Conservation (phyloP, 148 eudicot species). For the Fallopia convolvulus region DNA sequence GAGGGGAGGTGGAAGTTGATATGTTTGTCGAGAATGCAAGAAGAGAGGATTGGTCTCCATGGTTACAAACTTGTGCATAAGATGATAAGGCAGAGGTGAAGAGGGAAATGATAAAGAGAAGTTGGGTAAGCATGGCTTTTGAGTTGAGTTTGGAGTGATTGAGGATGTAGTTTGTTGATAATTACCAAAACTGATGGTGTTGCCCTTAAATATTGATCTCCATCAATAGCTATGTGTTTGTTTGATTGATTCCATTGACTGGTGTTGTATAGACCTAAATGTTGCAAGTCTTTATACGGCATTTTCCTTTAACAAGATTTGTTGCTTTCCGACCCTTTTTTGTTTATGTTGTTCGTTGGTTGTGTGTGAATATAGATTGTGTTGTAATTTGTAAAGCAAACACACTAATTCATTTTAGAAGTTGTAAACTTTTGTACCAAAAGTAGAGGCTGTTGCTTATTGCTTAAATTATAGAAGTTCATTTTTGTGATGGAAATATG, state of each 20-base stretch:
- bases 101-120: background rate
- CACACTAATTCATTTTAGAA: too few species aligned
- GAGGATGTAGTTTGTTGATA: background rate
- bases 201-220: background rate
- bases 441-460: too few species aligned
- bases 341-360: background rate
- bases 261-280: background rate
- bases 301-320: too few species aligned
- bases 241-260: background rate
- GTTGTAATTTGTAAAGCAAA: too few species aligned
- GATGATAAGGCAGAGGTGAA: background rate
- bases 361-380: background rate
- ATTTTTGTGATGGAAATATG: too few species aligned
- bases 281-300: too few species aligned
- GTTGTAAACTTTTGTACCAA: too few species aligned
- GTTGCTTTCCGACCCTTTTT: background rate
- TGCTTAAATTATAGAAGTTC: too few species aligned
- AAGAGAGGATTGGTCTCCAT: slow-evolving; percentile 41
- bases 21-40: slow-evolving; percentile 28
- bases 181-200: background rate
- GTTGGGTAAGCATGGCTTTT: background rate
- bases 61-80: slow-evolving; percentile 38
- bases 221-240: background rate
- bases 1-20: slow-evolving; percentile 16
- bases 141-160: background rate